A percentile compares a stretch with the other conserved stretches of the same genome.
Conservation (phyloP, 495 filamentous ascomycete genomes). For the Tuber indicum region DNA sequence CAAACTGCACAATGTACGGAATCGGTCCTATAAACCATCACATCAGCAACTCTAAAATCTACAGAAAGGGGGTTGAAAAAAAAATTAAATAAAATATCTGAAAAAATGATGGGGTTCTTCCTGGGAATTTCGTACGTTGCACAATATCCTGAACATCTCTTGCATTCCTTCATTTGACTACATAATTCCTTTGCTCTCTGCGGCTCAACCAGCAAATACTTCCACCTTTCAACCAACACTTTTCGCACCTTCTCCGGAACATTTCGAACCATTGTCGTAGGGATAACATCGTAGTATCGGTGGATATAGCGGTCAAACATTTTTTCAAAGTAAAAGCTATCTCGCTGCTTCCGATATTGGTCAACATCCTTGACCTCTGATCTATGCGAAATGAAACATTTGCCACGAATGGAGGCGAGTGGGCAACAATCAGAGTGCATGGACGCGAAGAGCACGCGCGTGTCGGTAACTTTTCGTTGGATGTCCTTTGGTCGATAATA, state of each 20-base stretch:
- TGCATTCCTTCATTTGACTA: constrained; percentile 92
- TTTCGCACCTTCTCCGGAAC: constrained; percentile 90
- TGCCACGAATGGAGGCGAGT: constrained; percentile 82
- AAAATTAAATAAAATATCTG: background rate
- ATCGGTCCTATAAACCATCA: constrained; percentile 70
- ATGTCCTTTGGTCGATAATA: constrained; percentile 96
- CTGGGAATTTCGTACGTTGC: constrained; percentile 59
- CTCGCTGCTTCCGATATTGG: constrained; percentile 70
- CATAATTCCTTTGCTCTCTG: constrained; percentile 90
- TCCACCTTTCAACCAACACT: constrained; percentile 91
- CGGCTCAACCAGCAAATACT: constrained; percentile 85
- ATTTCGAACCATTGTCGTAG: constrained; percentile 86
- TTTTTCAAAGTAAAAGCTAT: constrained; percentile 95
- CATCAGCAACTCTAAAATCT: constrained; percentile 72
- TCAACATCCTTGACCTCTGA: constrained; percentile 78
- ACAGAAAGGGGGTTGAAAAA: background rate
- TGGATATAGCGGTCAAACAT: constrained; percentile 97
- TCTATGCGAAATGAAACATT: constrained; percentile 79
- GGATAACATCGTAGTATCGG: constrained; percentile 93
- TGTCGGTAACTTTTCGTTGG: constrained; percentile 80
- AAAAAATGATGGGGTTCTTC: background rate
- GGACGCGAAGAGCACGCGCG: constrained; percentile 80
- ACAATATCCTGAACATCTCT: constrained; percentile 80
- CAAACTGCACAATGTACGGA: constrained; percentile 97
- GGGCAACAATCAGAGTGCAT: constrained; percentile 99